Conservation (phyloP, 805 yeast species). For the Candida coquimbonensis region DNA sequence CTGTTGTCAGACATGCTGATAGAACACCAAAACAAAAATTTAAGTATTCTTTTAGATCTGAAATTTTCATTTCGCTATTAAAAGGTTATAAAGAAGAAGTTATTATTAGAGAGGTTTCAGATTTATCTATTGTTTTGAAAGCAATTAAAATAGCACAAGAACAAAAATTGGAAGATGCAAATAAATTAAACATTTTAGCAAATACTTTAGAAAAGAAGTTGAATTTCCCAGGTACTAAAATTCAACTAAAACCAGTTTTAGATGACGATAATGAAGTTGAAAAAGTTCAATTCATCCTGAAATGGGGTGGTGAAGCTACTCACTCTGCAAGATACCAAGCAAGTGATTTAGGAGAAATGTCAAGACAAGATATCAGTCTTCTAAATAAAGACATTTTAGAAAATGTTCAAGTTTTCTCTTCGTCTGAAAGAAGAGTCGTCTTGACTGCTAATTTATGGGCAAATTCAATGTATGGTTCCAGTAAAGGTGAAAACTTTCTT, state of each 20-base stretch:
- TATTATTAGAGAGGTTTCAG: slow-evolving; percentile 84
- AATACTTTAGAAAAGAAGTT: slow-evolving; percentile 84
- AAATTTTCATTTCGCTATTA: slow-evolving; percentile 73
- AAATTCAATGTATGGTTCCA: slow-evolving; percentile 54
- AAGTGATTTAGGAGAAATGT: slow-evolving; percentile 89
- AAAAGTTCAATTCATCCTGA: slow-evolving; percentile 89
- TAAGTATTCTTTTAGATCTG: slow-evolving; percentile 88
- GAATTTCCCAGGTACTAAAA: slow-evolving; percentile 91
- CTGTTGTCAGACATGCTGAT: slow-evolving; percentile 94
- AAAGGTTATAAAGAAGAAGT: slow-evolving; percentile 97
- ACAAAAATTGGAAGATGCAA: slow-evolving; percentile 70
- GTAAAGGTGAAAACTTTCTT: slow-evolving; percentile 69
- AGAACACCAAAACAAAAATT: slow-evolving; percentile 98
- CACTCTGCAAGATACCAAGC: slow-evolving; percentile 96
- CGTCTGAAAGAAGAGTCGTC: slow-evolving; percentile 91
- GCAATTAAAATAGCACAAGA: slow-evolving; percentile 79
- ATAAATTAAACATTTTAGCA: slow-evolving; percentile 68
- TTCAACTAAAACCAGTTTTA: slow-evolving; percentile 87
- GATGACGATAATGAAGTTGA: slow-evolving; percentile 68
- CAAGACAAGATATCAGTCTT: slow-evolving; percentile 84
- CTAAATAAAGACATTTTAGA: slow-evolving; percentile 79
- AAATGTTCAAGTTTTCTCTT: slow-evolving; percentile 80
- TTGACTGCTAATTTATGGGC: slow-evolving; percentile 89
- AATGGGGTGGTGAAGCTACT: slow-evolving; percentile 99
- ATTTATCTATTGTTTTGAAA: slow-evolving; percentile 75